Evolutionary conservation across 1,139 yeast species (phyloP).

Genomic region (Candida pseudoviswanathii): DNA sequence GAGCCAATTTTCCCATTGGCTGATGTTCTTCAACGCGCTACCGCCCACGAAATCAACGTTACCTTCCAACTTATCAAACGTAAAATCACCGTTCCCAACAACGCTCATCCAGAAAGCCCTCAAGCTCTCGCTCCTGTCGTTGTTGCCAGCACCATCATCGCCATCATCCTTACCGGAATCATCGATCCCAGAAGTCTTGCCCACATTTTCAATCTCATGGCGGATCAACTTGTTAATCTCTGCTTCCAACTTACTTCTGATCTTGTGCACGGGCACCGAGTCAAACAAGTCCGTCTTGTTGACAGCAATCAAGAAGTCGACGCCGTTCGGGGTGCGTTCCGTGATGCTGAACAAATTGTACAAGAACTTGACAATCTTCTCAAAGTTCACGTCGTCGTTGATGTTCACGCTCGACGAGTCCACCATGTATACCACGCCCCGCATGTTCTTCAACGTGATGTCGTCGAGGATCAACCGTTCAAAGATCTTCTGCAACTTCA

Average conservation of each 20-base stretch:
- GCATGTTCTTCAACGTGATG: constrained; percentile 46
- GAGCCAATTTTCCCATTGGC: constrained; percentile 75
- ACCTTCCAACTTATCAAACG: constrained; percentile 70
- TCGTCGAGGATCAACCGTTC: constrained; percentile 45
- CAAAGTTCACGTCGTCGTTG: constrained; percentile 38
- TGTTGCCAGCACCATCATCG: constrained; percentile 24
- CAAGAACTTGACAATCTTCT: constrained; percentile 51
- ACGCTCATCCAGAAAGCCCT: constrained; percentile 49
- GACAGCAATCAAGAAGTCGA: constrained; percentile 73
- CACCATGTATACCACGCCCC: constrained; percentile 71
- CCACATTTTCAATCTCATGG: constrained; percentile 35
- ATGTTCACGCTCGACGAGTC: constrained; percentile 55
- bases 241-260: constrained; percentile 57
- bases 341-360: constrained; percentile 57
- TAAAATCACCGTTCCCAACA: constrained; percentile 50
- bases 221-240: constrained; percentile 64
- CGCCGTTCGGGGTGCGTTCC: constrained; percentile 63
- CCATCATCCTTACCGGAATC: constrained; percentile 30
- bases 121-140: constrained; percentile 19
- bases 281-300: constrained; percentile 86
- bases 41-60: constrained; percentile 73
- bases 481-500: constrained; percentile 61
- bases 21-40: constrained; percentile 58
- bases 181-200: constrained; percentile 40
- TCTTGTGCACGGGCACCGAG: constrained; percentile 67